Conservation (phyloP, 1,139 yeast species). For the Arxiozyma heterogenica region DNA sequence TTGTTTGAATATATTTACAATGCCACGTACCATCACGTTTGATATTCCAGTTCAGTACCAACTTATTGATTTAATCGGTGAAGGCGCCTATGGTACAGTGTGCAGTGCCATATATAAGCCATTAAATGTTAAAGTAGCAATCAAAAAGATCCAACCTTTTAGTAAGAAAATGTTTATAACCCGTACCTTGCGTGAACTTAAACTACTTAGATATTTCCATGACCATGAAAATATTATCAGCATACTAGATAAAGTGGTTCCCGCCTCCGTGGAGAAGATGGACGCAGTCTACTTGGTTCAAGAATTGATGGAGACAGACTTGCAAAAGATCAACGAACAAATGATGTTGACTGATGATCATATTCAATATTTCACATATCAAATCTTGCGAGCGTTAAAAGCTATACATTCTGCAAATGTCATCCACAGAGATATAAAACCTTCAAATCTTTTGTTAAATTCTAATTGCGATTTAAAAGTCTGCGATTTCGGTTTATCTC, state of each 20-base stretch:
- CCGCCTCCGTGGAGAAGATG: not conserved
- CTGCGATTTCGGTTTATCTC: slow-evolving; percentile 91
- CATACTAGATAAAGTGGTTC: slow-evolving; percentile 59
- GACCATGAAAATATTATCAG: slow-evolving; percentile 65
- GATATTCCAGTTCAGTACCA: slow-evolving; percentile 85
- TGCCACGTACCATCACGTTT: slow-evolving; percentile 54
- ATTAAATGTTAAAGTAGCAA: slow-evolving; percentile 60
- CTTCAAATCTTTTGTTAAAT: slow-evolving; percentile 82
- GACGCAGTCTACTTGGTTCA: slow-evolving; percentile 62
- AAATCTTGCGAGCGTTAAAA: slow-evolving; percentile 68
- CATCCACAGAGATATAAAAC: slow-evolving; percentile 87
- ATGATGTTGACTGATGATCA: slow-evolving; percentile 53
- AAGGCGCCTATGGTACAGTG: slow-evolving; percentile 88
- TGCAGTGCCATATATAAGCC: slow-evolving; percentile 54
- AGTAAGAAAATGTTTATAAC: slow-evolving; percentile 89
- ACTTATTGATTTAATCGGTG: slow-evolving; percentile 74
- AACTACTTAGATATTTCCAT: slow-evolving; percentile 69
- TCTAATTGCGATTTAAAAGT: slow-evolving; percentile 67
- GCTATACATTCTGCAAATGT: slow-evolving; percentile 64
- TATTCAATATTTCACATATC: slow-evolving; percentile 76
- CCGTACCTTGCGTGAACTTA: slow-evolving; percentile 88
- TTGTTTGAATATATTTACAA: slow-evolving; percentile 1
- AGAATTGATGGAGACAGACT: slow-evolving; percentile 88
- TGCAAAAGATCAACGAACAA: slow-evolving; percentile 83
- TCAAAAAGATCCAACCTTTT: slow-evolving; percentile 75